These are phyloP conservation scores for Wolfiporia cocos DNA, from an alignment of 1,284 basidiomycete genomes.

Conservation along the genomic window DNA sequence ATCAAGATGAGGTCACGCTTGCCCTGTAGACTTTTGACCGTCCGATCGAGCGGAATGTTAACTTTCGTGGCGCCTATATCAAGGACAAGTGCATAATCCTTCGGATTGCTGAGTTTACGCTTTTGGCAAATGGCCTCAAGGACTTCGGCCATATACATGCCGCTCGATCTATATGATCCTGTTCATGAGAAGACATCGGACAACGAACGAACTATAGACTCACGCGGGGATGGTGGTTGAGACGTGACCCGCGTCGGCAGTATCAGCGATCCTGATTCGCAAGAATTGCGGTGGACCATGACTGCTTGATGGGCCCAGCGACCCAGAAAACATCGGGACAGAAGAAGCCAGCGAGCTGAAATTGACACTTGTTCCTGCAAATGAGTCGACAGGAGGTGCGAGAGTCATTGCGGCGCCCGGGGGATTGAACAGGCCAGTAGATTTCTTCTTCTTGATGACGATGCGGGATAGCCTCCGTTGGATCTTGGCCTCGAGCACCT, in stretches of 20 bases:
- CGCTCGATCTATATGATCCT: slow-evolving; percentile 58
- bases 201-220: slow-evolving; percentile 22
- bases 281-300: slow-evolving; percentile 79
- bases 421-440: slow-evolving; percentile 22
- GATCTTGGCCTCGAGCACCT: slow-evolving; percentile 69
- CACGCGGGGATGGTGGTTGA: slow-evolving; percentile 88
- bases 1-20: slow-evolving; percentile 83
- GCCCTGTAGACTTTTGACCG: slow-evolving; percentile 88
- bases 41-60: slow-evolving; percentile 90
- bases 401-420: slow-evolving; percentile 17
- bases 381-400: slow-evolving; percentile 23
- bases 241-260: slow-evolving; percentile 74
- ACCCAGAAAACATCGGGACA: slow-evolving; percentile 48
- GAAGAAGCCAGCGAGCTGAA: slow-evolving; percentile 34
- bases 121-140: slow-evolving; percentile 81
- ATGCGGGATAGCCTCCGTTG: slow-evolving; percentile 71
- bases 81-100: slow-evolving; percentile 76
- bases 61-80: slow-evolving; percentile 70
- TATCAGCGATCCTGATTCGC: slow-evolving; percentile 72
- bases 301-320: slow-evolving; percentile 58
- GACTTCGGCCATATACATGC: slow-evolving; percentile 98
- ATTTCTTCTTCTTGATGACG: slow-evolving; percentile 56
- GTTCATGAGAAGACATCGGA: neutral
- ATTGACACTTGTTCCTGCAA: slow-evolving; percentile 27
- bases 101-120: slow-evolving; percentile 65